A percentile compares a stretch with the other conserved stretches of the same genome.
phyloP scores from a whole-genome alignment of 257 asterid genomes.

The Agastache rugosa region DNA sequence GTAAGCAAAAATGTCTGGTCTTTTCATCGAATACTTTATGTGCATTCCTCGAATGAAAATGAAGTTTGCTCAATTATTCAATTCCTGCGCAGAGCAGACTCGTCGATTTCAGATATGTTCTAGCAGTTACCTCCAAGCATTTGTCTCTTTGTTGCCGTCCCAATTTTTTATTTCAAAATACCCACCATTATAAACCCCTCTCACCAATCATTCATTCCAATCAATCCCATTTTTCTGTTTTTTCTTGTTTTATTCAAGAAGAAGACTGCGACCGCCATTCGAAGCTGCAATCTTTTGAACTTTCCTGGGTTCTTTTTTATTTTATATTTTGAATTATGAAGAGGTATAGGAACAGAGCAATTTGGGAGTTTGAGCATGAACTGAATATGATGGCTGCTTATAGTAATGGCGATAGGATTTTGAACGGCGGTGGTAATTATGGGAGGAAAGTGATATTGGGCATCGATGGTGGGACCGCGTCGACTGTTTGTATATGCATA shows the following conservation, averaged over 20 bases:
- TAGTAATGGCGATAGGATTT: constrained; percentile 31
- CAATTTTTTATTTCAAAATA: constrained; percentile 32
- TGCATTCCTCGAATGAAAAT: constrained; percentile 34
- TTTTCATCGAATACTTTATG: constrained; percentile 39
- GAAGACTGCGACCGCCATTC: neutral
- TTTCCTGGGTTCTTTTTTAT: neutral
- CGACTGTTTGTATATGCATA: constrained; percentile 79
- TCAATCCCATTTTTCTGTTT: constrained; percentile 10
- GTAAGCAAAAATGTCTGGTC: constrained; percentile 39
- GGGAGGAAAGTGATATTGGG: constrained; percentile 66
- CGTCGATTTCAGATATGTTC: constrained; percentile 46
- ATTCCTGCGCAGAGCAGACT: constrained; percentile 32
- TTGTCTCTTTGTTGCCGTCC: constrained; percentile 59
- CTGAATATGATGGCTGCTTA: constrained; percentile 35
- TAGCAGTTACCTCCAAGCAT: constrained; percentile 40
- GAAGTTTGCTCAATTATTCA: constrained; percentile 28
- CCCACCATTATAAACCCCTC: constrained; percentile 38
- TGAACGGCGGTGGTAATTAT: constrained; percentile 22
- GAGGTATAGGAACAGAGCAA: constrained; percentile 45
- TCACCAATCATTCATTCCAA: constrained; percentile 34
- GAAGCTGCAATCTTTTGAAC: constrained; percentile 10
- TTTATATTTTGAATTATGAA: constrained; percentile 37
- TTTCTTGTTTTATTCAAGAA: constrained; percentile 5
- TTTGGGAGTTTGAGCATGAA: constrained; percentile 60
- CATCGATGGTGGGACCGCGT: constrained; percentile 80